Evolutionary conservation across 306 rosid species (phyloP).

Genomic region (Lotus japonicus): DNA sequence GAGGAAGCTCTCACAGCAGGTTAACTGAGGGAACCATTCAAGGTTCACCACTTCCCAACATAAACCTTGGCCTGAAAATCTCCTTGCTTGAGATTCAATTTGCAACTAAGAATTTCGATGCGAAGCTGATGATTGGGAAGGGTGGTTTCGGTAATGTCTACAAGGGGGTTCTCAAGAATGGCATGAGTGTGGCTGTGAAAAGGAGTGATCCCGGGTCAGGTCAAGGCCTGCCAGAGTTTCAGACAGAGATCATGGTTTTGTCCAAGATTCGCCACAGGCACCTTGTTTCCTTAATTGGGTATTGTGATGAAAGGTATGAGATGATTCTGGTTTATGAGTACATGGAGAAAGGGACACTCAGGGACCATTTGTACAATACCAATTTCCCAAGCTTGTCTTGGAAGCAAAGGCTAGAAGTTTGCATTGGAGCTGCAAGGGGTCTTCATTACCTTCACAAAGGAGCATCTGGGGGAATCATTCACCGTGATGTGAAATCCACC

Average conservation of each 20-base stretch:
- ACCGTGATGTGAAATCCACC: slow-evolving; percentile 51
- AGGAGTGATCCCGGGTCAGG: slow-evolving; percentile 43
- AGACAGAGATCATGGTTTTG: slow-evolving; percentile 49
- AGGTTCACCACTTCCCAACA: slow-evolving; percentile 25
- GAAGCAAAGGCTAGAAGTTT: slow-evolving; percentile 51
- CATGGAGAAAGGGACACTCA: slow-evolving; percentile 46
- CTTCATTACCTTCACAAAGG: slow-evolving; percentile 54
- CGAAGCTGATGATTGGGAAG: slow-evolving; percentile 30
- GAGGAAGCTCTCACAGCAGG: slow-evolving; percentile 32
- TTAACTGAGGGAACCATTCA: slow-evolving; percentile 18
- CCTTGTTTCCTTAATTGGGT: slow-evolving; percentile 48
- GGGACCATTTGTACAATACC: slow-evolving; percentile 34
- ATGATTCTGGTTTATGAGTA: slow-evolving; percentile 53
- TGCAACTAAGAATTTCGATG: slow-evolving; percentile 35
- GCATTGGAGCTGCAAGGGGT: slow-evolving; percentile 51
- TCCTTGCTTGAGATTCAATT: slow-evolving; percentile 31
- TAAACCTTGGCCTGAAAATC: slow-evolving; percentile 36
- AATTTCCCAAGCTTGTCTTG: slow-evolving; percentile 26
- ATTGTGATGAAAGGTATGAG: slow-evolving; percentile 45
- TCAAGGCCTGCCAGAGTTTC: slow-evolving; percentile 46
- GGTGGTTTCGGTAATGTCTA: slow-evolving; percentile 59
- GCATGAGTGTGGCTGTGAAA: slow-evolving; percentile 43
- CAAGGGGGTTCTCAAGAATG: slow-evolving; percentile 34
- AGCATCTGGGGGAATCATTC: slow-evolving; percentile 45
- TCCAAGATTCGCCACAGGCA: slow-evolving; percentile 52